These are phyloP conservation scores for Zygosaccharomyces sapae DNA, from an alignment of 1,139 yeast genomes.

Conservation along the genomic window DNA sequence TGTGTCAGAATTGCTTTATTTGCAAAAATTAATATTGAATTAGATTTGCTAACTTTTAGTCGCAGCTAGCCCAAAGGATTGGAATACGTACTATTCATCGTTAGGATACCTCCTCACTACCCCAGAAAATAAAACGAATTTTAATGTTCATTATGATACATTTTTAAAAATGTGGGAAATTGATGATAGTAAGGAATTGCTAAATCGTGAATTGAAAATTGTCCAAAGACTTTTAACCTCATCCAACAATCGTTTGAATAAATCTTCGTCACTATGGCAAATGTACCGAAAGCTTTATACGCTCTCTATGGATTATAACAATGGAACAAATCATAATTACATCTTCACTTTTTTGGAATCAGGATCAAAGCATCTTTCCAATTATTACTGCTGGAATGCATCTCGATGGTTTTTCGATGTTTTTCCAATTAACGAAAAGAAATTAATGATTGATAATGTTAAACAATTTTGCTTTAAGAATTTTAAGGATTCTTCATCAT, in stretches of 20 bases:
- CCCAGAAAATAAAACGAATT: slow-evolving; percentile 40
- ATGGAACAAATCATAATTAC: slow-evolving; percentile 4
- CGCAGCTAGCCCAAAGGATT: background rate
- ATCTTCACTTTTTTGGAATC: slow-evolving; percentile 25
- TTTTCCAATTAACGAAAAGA: slow-evolving; percentile 9
- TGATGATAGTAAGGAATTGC: slow-evolving; percentile 9
- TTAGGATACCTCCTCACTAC: slow-evolving; percentile 41
- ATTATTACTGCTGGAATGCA: slow-evolving; percentile 44
- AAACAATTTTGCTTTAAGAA: slow-evolving; percentile 37
- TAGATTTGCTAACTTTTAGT: background rate
- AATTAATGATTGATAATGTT: slow-evolving; percentile 19
- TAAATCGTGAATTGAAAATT: slow-evolving; percentile 29
- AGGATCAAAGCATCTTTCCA: slow-evolving; percentile 39
- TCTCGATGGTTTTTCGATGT: slow-evolving; percentile 37
- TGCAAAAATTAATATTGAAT: background rate
- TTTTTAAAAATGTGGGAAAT: slow-evolving; percentile 13
- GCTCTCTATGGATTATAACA: slow-evolving; percentile 3
- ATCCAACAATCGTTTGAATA: slow-evolving; percentile 40
- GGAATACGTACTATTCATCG: slow-evolving; percentile 23
- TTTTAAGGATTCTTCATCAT: slow-evolving; percentile 44
- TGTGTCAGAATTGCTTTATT: background rate
- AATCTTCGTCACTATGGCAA: slow-evolving; percentile 44
- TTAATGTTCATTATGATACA: slow-evolving; percentile 33
- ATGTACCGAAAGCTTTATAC: slow-evolving; percentile 36
- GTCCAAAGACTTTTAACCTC: slow-evolving; percentile 37